phyloP scores from a whole-genome alignment of 2,329 filamentous ascomycete genomes.

The Penicillium sp. region DNA sequence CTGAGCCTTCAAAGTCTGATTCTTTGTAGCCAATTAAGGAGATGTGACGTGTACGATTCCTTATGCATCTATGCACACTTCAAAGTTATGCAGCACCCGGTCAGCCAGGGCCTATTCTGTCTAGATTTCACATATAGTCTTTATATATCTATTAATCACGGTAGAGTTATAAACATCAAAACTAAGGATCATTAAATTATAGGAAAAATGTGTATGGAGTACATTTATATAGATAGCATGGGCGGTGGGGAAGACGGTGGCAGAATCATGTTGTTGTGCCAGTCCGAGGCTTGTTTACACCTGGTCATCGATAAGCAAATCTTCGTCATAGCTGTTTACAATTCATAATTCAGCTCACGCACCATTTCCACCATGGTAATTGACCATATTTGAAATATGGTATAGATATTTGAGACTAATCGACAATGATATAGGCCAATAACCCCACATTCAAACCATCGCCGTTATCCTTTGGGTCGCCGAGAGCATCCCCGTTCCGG shows the following conservation, averaged over 20 bases:
- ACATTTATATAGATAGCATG: neutral
- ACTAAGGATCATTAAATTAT: neutral
- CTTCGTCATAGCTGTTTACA: conserved; percentile 9
- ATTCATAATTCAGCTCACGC: neutral
- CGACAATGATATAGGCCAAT: conserved; percentile 40
- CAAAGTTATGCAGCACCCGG: neutral
- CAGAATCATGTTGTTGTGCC: neutral
- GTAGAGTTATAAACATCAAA: neutral
- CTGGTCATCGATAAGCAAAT: neutral
- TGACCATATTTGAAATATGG: neutral
- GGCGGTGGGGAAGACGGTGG: conserved; percentile 4
- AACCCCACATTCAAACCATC: conserved; percentile 67
- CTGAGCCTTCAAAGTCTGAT: too few species aligned
- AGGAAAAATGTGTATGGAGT: neutral
- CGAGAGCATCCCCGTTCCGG: conserved; percentile 67
- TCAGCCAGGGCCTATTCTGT: neutral
- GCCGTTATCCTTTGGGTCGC: conserved; percentile 68
- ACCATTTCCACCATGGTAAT: conserved; percentile 3
- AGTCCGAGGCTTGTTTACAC: conserved; percentile 15
- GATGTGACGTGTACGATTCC: neutral
- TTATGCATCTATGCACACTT: neutral
- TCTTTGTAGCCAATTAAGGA: neutral
- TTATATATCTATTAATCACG: too few species aligned
- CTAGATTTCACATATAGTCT: neutral
- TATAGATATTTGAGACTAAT: neutral